These are phyloP conservation scores for Solanum megistacrolobum DNA, from an alignment of 257 asterid genomes.

Conservation along the genomic window DNA sequence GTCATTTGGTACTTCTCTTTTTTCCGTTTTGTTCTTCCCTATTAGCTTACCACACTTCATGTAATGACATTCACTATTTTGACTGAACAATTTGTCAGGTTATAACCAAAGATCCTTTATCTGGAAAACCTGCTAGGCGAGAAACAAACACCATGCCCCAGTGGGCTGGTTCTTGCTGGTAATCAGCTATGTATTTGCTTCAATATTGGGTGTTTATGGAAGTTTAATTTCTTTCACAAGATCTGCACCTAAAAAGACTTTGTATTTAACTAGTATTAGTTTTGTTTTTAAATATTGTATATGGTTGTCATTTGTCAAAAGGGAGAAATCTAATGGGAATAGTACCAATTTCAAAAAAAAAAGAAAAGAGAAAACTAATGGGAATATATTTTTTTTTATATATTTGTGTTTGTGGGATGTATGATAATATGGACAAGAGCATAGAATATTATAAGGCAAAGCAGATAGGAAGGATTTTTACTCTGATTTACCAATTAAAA, in stretches of 20 bases:
- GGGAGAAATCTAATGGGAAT: neutral
- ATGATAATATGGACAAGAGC: neutral
- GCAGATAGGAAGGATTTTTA: neutral
- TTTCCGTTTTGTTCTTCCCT: neutral
- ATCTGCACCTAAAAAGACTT: neutral
- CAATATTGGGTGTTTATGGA: neutral
- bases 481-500: neutral
- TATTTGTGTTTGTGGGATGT: neutral
- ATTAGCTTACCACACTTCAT: neutral
- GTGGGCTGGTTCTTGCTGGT: slow-evolving; percentile 99
- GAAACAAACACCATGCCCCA: slow-evolving; percentile 98
- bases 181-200: neutral
- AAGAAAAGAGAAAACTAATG: neutral
- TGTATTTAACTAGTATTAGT: neutral
- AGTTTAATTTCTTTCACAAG: neutral
- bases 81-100: slow-evolving; percentile 42
- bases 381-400: neutral
- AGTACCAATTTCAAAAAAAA: neutral
- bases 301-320: neutral
- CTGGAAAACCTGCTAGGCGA: slow-evolving; percentile 69
- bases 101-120: slow-evolving; percentile 45
- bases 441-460: neutral
- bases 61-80: neutral
- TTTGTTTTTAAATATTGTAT: neutral
- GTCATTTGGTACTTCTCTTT: neutral